A percentile compares a stretch with the other conserved stretches of the same genome.
Evolutionary conservation across 106 monocot genomes (phyloP).

Genomic region (Dendrobium catenatum): DNA sequence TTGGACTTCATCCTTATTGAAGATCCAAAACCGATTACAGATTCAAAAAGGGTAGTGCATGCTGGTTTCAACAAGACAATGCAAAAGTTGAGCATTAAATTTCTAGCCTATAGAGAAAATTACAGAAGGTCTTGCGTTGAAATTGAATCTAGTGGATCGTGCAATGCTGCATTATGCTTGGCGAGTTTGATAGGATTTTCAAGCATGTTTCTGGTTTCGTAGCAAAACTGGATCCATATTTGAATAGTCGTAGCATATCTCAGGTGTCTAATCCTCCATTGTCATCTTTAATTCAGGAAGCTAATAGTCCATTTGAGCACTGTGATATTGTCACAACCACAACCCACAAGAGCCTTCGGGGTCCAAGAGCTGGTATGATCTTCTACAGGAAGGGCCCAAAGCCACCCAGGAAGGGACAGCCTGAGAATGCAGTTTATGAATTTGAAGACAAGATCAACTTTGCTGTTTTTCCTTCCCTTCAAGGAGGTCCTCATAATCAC

Average conservation of each 20-base stretch:
- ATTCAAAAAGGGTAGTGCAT: not conserved
- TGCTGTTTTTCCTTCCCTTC: slow-evolving; percentile 72
- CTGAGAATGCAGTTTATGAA: slow-evolving; percentile 59
- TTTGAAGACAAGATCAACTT: slow-evolving; percentile 72
- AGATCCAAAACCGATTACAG: not conserved
- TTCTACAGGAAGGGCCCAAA: slow-evolving; percentile 79
- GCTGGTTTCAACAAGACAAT: not conserved
- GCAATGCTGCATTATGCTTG: not conserved
- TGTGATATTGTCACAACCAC: slow-evolving; percentile 85
- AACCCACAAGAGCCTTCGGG: slow-evolving; percentile 73
- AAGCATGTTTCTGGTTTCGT: not conserved
- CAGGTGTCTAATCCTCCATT: not conserved
- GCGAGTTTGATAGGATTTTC: not conserved
- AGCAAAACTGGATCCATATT: too few species aligned
- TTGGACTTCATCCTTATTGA: not conserved
- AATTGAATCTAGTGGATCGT: not conserved
- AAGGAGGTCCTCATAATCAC: slow-evolving; percentile 82
- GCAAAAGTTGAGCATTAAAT: not conserved
- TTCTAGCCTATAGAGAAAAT: not conserved
- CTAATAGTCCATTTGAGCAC: slow-evolving; percentile 53
- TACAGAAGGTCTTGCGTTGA: not conserved
- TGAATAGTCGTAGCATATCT: not conserved
- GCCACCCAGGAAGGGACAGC: slow-evolving; percentile 76
- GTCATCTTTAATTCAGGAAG: slow-evolving; percentile 40
- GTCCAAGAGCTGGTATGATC: slow-evolving; percentile 77